Evolutionary conservation across 805 yeast species (phyloP).

Genomic region (Yarrowia sp.): DNA sequence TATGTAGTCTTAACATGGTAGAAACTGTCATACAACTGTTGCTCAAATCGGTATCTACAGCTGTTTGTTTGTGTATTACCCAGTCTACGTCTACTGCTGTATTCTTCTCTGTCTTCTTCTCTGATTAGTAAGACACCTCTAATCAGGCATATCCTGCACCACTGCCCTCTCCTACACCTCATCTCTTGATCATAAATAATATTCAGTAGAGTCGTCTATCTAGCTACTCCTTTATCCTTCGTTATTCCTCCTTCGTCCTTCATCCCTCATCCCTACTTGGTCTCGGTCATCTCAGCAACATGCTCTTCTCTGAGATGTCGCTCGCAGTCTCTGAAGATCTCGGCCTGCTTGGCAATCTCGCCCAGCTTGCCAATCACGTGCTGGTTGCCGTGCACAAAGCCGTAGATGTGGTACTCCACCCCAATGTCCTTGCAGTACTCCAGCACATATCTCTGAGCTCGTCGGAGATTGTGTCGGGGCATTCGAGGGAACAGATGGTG

Average conservation of each 20-base stretch:
- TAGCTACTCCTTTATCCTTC: too few relatives aligned
- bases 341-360: constrained; percentile 81
- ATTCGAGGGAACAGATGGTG: constrained; percentile 89
- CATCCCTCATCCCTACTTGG: background rate
- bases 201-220: background rate
- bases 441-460: constrained; percentile 72
- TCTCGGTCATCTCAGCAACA: constrained; percentile 6
- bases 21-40: too few relatives aligned
- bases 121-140: too few relatives aligned
- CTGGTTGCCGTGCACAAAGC: constrained; percentile 78
- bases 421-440: constrained; percentile 81
- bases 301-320: constrained; percentile 61
- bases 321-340: constrained; percentile 75
- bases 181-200: constrained; percentile 8
- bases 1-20: too few relatives aligned
- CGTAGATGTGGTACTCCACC: constrained; percentile 80
- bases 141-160: too few relatives aligned
- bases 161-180: too few relatives aligned
- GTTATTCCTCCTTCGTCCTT: too few relatives aligned
- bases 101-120: too few relatives aligned
- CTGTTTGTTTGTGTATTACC: too few relatives aligned
- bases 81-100: too few relatives aligned
- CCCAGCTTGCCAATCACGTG: constrained; percentile 71
- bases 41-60: too few relatives aligned
- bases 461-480: constrained; percentile 85